phyloP scores from a whole-genome alignment of 2,329 filamentous ascomycete genomes.

The Hymenoscyphus scutula region DNA sequence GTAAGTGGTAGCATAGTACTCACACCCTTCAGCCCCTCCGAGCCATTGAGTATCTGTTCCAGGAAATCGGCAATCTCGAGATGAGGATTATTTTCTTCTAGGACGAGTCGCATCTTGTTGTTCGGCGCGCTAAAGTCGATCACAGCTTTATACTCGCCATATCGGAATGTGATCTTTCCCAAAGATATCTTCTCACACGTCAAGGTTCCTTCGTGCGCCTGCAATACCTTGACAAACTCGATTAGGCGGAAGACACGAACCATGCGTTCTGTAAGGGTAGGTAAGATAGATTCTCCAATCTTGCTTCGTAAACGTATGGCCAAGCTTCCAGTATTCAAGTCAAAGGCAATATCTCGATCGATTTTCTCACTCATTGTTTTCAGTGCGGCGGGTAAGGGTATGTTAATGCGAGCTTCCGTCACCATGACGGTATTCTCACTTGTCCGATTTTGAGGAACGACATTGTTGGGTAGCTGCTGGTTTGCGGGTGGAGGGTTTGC shows the following conservation, averaged over 20 bases:
- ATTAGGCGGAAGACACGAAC: conserved; percentile 67
- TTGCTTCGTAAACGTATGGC: conserved; percentile 34
- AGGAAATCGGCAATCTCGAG: conserved; percentile 60
- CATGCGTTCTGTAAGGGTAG: conserved; percentile 34
- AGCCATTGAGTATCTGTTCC: conserved; percentile 55
- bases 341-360: conserved; percentile 36
- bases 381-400: conserved; percentile 28
- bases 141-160: conserved; percentile 55
- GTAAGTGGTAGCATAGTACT: conserved; percentile 57
- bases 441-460: neutral
- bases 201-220: conserved; percentile 53
- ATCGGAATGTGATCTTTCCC: conserved; percentile 65
- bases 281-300: conserved; percentile 33
- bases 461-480: neutral
- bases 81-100: conserved; percentile 66
- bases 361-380: conserved; percentile 31
- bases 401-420: conserved; percentile 34
- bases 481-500: neutral
- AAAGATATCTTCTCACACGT: conserved; percentile 59
- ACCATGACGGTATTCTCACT: conserved; percentile 32
- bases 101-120: conserved; percentile 51
- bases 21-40: conserved; percentile 48
- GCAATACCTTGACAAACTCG: conserved; percentile 65
- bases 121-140: conserved; percentile 55
- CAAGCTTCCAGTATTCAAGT: conserved; percentile 31